Evolutionary conservation across 352 stramenopile genomes (phyloP).

Genomic region (Phytopythium chamaehyphon): DNA sequence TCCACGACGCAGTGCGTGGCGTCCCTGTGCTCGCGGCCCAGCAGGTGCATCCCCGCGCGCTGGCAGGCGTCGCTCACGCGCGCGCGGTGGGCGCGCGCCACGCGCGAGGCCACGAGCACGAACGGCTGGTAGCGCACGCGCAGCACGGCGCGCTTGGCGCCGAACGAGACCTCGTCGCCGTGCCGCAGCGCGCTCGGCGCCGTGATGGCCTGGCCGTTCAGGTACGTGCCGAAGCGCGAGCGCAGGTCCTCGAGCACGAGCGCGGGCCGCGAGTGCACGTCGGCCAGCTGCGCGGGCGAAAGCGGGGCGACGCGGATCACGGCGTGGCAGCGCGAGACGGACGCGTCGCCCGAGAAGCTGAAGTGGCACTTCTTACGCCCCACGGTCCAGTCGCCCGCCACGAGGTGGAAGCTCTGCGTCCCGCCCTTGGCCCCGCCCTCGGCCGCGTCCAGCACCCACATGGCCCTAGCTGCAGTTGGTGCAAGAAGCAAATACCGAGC

Average conservation of each 20-base stretch:
- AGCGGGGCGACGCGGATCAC: slow-evolving; percentile 71
- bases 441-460: slow-evolving; percentile 82
- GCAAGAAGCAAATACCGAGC: no score
- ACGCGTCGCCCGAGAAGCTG: slow-evolving; percentile 78
- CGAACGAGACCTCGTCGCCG: slow-evolving; percentile 79
- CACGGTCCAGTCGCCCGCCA: slow-evolving; percentile 81
- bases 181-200: slow-evolving; percentile 41
- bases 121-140: slow-evolving; percentile 80
- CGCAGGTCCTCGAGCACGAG: slow-evolving; percentile 77
- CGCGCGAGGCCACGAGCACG: slow-evolving; percentile 72
- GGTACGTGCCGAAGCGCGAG: slow-evolving; percentile 85
- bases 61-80: slow-evolving; percentile 76
- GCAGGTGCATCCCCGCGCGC: slow-evolving; percentile 75
- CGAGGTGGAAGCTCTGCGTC: slow-evolving; percentile 72
- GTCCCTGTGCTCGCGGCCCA: slow-evolving; percentile 45
- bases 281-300: slow-evolving; percentile 44
- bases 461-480: slow-evolving; percentile 12
- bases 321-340: slow-evolving; percentile 79
- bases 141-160: slow-evolving; percentile 77
- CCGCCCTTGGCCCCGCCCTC: slow-evolving; percentile 21
- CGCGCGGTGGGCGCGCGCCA: slow-evolving; percentile 49
- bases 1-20: slow-evolving; percentile 88
- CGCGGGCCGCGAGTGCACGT: slow-evolving; percentile 48
- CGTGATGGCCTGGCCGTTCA: slow-evolving; percentile 73
- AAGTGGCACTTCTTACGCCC: slow-evolving; percentile 83